These are phyloP conservation scores for Puccinia sorghi DNA, from an alignment of 1,284 basidiomycete species.

Conservation along the genomic window DNA sequence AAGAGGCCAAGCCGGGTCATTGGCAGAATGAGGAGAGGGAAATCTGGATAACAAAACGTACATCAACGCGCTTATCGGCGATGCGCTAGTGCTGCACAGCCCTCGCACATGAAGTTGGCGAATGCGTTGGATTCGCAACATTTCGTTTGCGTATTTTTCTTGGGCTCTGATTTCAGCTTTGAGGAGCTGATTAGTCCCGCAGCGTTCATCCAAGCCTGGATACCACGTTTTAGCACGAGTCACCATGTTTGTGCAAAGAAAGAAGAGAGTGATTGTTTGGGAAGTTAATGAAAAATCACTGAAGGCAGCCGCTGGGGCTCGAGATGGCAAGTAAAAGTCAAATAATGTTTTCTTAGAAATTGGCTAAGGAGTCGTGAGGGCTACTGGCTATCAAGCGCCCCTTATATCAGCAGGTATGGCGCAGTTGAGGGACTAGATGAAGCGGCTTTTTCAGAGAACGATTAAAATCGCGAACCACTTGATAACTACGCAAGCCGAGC, in stretches of 20 bases:
- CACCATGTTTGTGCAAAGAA: not conserved
- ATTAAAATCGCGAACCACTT: not conserved
- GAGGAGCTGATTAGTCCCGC: slow-evolving; percentile 26
- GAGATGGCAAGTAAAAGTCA: not conserved
- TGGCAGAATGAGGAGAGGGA: not conserved
- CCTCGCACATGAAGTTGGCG: slow-evolving; percentile 22
- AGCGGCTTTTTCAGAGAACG: not conserved
- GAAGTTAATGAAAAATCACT: slow-evolving; percentile 3
- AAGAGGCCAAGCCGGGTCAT: not conserved
- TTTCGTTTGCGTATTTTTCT: slow-evolving; percentile 6
- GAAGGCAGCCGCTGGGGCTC: slow-evolving; percentile 4
- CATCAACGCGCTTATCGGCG: slow-evolving; percentile 12
- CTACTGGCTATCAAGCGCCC: not conserved
- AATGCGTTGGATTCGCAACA: slow-evolving; percentile 29
- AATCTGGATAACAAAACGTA: not conserved
- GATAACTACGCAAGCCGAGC: not conserved
- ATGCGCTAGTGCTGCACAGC: not conserved
- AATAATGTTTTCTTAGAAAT: slow-evolving; percentile 2
- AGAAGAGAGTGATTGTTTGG: not conserved
- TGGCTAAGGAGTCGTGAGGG: no score
- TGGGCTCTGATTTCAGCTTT: slow-evolving; percentile 37
- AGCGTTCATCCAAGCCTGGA: slow-evolving; percentile 33
- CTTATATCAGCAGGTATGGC: not conserved
- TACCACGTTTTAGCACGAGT: slow-evolving; percentile 37
- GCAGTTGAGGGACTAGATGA: not conserved